Conservation (phyloP, 78 protist genomes). For the Speleostelium caveatum region DNA sequence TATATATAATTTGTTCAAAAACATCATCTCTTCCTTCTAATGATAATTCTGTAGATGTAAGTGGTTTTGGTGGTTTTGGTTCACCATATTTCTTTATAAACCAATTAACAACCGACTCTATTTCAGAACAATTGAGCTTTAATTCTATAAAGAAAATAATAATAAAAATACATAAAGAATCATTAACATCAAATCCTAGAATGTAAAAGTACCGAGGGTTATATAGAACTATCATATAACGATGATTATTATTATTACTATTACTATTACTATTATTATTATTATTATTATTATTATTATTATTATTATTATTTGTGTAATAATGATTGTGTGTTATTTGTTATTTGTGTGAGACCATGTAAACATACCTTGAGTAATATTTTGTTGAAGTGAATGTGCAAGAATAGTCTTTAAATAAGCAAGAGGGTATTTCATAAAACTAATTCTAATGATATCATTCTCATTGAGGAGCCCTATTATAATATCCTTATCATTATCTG, state of each 20-base stretch:
- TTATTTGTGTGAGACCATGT: neutral
- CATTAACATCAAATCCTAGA: neutral
- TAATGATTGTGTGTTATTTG: neutral
- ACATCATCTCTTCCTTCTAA: too few relatives aligned
- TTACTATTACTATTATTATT: neutral
- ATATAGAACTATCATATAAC: slow-evolving; percentile 1
- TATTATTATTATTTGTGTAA: too few relatives aligned
- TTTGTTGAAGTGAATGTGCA: neutral
- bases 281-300: neutral
- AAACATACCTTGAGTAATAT: neutral
- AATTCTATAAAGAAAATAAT: too few relatives aligned
- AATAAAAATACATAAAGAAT: too few relatives aligned
- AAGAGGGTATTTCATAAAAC: neutral
- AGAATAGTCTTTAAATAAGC: neutral
- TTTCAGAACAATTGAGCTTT: too few relatives aligned
- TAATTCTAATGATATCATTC: neutral
- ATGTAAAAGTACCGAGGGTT: neutral
- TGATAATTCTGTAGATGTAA: neutral
- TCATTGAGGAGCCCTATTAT: neutral
- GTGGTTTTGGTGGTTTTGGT: neutral
- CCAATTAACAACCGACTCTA: too few relatives aligned
- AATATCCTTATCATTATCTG: neutral
- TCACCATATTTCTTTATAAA: neutral
- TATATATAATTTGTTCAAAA: too few relatives aligned
- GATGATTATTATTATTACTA: neutral